A percentile compares a stretch with the other conserved stretches of the same genome.
Evolutionary conservation across 2,329 filamentous ascomycete genomes (phyloP).

Genomic region (Mycocentrospora acerina): DNA sequence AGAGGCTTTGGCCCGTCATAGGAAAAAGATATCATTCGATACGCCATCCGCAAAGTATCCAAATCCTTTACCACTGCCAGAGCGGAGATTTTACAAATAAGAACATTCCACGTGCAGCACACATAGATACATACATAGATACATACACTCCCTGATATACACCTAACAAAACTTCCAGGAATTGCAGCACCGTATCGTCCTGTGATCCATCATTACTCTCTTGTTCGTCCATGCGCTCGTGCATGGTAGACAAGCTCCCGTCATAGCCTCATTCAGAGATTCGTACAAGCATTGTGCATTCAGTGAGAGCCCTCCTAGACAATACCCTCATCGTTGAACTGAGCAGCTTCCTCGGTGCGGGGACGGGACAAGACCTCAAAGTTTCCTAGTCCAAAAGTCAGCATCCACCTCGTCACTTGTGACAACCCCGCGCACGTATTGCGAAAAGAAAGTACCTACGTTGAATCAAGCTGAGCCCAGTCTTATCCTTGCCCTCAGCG

Average conservation of each 20-base stretch:
- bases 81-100: slow-evolving; percentile 36
- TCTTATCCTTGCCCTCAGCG: slow-evolving; percentile 66
- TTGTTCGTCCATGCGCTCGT: too few relatives aligned
- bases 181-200: too few relatives aligned
- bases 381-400: slow-evolving; percentile 24
- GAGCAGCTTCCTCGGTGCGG: slow-evolving; percentile 16
- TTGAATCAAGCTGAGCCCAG: slow-evolving; percentile 70
- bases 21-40: slow-evolving; percentile 20
- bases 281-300: not conserved
- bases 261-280: not conserved
- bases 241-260: too few relatives aligned
- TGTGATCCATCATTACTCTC: not conserved
- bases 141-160: not conserved
- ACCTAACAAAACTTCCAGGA: too few relatives aligned
- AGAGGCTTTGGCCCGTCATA: not conserved
- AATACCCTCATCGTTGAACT: slow-evolving; percentile 37
- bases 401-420: not conserved
- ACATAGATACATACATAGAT: too few relatives aligned
- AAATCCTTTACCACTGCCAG: slow-evolving; percentile 11
- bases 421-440: not conserved
- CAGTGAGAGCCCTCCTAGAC: slow-evolving; percentile 32
- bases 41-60: slow-evolving; percentile 2
- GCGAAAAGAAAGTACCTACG: slow-evolving; percentile 57
- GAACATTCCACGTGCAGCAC: slow-evolving; percentile 19
- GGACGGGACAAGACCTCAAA: slow-evolving; percentile 37